Conservation (phyloP, 345 rosid species). For the Pugionium cornutum region DNA sequence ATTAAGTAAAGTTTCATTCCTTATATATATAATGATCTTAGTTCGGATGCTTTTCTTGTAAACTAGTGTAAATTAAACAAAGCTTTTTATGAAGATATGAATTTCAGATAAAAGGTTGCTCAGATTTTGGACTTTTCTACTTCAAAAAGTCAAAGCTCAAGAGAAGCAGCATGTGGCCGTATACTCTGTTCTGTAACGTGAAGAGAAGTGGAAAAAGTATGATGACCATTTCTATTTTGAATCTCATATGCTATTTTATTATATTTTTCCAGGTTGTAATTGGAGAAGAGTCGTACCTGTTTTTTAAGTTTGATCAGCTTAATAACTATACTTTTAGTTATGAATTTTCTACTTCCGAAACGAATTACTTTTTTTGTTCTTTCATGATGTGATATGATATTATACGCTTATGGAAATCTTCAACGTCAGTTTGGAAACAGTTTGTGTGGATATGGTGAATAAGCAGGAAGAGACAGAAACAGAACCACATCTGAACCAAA, state of each 20-base stretch:
- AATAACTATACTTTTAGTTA: slow-evolving; percentile 21
- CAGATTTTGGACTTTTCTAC: slow-evolving; percentile 36
- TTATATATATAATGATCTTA: background rate
- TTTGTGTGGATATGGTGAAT: slow-evolving; percentile 30
- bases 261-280: slow-evolving; percentile 27
- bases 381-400: slow-evolving; percentile 30
- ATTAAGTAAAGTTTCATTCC: slow-evolving; percentile 30
- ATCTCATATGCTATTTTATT: slow-evolving; percentile 10
- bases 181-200: slow-evolving; percentile 41
- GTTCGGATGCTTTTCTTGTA: slow-evolving; percentile 30
- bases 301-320: slow-evolving; percentile 18
- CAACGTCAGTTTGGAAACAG: slow-evolving; percentile 29
- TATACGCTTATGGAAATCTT: slow-evolving; percentile 30
- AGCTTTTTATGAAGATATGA: background rate
- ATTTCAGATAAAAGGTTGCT: slow-evolving; percentile 31
- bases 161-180: slow-evolving; percentile 37
- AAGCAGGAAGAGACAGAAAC: slow-evolving; percentile 24
- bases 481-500: slow-evolving; percentile 16
- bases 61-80: slow-evolving; percentile 6
- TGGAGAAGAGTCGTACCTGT: slow-evolving; percentile 19
- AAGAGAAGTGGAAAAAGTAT: slow-evolving; percentile 37
- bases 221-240: slow-evolving; percentile 15
- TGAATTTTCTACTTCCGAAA: slow-evolving; percentile 2
- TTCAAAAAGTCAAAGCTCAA: slow-evolving; percentile 28
- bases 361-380: slow-evolving; percentile 3